A percentile compares a stretch with the other conserved stretches of the same genome.
These are phyloP conservation scores for Arabidopsis hybrid DNA, from an alignment of 441 rosid species.

Conservation along the genomic window DNA sequence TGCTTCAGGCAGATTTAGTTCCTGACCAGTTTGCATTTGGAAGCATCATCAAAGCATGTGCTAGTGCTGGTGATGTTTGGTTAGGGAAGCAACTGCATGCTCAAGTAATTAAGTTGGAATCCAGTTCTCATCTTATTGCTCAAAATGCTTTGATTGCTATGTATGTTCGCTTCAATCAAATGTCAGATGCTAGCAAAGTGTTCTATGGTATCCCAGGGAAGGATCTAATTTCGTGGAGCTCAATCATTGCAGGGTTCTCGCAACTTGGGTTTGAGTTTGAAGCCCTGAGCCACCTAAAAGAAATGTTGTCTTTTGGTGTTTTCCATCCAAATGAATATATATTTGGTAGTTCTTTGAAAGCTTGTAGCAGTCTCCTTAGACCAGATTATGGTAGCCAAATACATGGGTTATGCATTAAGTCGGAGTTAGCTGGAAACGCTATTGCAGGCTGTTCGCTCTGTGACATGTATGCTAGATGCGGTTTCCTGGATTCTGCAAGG, in stretches of 20 bases:
- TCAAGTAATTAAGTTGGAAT: constrained; percentile 58
- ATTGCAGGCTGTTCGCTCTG: constrained; percentile 58
- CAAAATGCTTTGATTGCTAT: constrained; percentile 65
- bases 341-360: constrained; percentile 62
- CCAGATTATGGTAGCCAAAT: constrained; percentile 62
- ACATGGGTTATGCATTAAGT: constrained; percentile 62
- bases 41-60: constrained; percentile 59
- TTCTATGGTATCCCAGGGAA: constrained; percentile 48
- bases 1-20: constrained; percentile 51
- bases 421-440: constrained; percentile 46
- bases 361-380: constrained; percentile 54
- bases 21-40: constrained; percentile 66
- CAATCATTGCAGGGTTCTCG: constrained; percentile 57
- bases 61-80: constrained; percentile 44
- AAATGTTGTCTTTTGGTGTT: constrained; percentile 55
- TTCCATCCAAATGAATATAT: constrained; percentile 61
- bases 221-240: constrained; percentile 69
- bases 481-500: constrained; percentile 50
- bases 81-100: constrained; percentile 66
- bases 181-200: constrained; percentile 53
- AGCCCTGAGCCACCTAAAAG: constrained; percentile 54
- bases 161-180: constrained; percentile 57
- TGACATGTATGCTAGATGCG: constrained; percentile 66
- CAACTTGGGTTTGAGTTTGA: constrained; percentile 58
- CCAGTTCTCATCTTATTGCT: constrained; percentile 51